Conservation (phyloP, 2,329 filamentous ascomycete genomes). For the Pseudocercospora eumusae region DNA sequence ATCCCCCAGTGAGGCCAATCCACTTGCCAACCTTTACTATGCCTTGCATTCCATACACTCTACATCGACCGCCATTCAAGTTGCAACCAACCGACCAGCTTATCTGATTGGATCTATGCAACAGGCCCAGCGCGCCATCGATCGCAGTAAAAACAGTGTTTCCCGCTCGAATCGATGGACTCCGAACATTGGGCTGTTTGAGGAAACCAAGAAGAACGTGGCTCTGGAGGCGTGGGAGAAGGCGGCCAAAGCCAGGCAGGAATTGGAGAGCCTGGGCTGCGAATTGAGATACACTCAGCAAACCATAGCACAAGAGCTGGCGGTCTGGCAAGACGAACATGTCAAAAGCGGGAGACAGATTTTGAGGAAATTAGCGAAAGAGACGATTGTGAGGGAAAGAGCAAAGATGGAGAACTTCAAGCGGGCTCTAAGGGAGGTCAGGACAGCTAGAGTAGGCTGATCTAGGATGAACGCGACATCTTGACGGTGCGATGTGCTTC, state of each 20-base stretch:
- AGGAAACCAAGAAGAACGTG: conserved; percentile 80
- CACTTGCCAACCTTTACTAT: conserved; percentile 71
- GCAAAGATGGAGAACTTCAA: conserved; percentile 77
- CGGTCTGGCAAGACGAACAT: conserved; percentile 90
- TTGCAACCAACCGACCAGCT: conserved; percentile 75
- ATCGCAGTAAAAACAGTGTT: conserved; percentile 74
- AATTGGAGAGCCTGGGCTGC: conserved; percentile 71
- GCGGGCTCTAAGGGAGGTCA: conserved; percentile 68
- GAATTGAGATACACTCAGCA: conserved; percentile 92
- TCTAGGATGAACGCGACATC: background rate
- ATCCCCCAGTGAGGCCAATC: conserved; percentile 69
- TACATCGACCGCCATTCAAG: conserved; percentile 78
- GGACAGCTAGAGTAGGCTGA: background rate
- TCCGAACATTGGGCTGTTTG: conserved; percentile 63
- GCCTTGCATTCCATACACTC: conserved; percentile 77
- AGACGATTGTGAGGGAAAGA: conserved; percentile 77
- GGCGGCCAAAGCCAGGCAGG: conserved; percentile 67
- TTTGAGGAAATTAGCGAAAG: conserved; percentile 72
- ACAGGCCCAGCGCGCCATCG: conserved; percentile 71
- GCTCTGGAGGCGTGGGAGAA: conserved; percentile 84
- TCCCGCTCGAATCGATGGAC: conserved; percentile 77
- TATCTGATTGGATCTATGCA: conserved; percentile 75
- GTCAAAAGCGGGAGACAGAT: conserved; percentile 74
- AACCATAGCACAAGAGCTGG: conserved; percentile 85
- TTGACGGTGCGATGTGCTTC: background rate